phyloP scores from a whole-genome alignment of 225 moss, liverwort and hornwort species.

The Ulota crispa region DNA sequence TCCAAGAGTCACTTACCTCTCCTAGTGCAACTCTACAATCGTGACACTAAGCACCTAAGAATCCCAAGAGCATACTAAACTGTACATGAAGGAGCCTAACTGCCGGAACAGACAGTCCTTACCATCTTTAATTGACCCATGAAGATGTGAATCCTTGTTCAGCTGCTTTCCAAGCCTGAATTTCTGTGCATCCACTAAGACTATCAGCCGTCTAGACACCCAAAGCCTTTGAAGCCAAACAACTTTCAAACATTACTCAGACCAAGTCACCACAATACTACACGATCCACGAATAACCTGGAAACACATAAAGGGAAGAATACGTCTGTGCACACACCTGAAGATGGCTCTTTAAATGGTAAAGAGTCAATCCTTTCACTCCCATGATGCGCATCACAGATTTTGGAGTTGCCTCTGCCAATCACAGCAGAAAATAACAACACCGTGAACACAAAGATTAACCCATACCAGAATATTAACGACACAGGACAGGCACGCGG shows the following conservation, averaged over 20 bases:
- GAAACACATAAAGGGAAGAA: not conserved
- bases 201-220: not conserved
- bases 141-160: conserved; percentile 51
- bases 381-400: conserved; percentile 68
- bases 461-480: not conserved
- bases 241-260: not conserved
- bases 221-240: not conserved
- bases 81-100: not conserved
- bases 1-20: not conserved
- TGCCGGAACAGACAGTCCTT: no score
- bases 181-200: conserved; percentile 41
- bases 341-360: conserved; percentile 64
- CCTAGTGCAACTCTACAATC: not conserved
- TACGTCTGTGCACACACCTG: conserved; percentile 29
- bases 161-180: conserved; percentile 63
- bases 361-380: conserved; percentile 63
- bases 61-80: not conserved
- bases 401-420: conserved; percentile 62
- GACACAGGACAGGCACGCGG: not conserved
- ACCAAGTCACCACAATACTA: not conserved
- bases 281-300: not conserved
- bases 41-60: not conserved
- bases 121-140: conserved; percentile 47
- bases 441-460: not conserved
- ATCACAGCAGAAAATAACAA: not conserved